Conservation (phyloP, 805 yeast genomes). For the Ogataea minuta region DNA sequence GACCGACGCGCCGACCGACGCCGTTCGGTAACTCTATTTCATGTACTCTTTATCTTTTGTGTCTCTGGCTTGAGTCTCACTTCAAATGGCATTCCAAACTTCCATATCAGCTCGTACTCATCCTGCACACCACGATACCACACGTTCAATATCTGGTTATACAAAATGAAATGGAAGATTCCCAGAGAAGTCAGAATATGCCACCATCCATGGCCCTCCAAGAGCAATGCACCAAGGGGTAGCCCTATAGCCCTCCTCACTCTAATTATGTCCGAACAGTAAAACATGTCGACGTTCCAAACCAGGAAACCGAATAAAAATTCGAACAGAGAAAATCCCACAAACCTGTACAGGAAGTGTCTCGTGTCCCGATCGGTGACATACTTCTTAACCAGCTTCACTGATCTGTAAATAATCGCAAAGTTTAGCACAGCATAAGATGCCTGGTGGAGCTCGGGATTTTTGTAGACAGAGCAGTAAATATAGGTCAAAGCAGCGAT, state of each 20-base stretch:
- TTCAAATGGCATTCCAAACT: conserved; percentile 55
- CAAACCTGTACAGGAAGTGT: conserved; percentile 50
- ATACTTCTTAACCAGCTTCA: conserved; percentile 46
- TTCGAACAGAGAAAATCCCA: conserved; percentile 56
- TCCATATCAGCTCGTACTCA: conserved; percentile 55
- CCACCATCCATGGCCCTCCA: conserved; percentile 97
- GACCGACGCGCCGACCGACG: conserved; percentile 9
- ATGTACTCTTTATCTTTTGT: conserved; percentile 1
- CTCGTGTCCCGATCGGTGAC: conserved; percentile 51
- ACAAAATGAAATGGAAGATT: conserved; percentile 76
- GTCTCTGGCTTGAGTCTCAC: conserved; percentile 26
- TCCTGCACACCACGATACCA: conserved; percentile 53
- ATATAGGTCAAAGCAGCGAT: conserved; percentile 36
- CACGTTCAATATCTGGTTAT: conserved; percentile 68
- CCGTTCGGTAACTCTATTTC: not conserved
- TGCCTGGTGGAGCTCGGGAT: conserved; percentile 85
- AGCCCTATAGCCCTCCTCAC: conserved; percentile 64
- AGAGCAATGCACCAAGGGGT: conserved; percentile 71
- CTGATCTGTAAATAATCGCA: conserved; percentile 58
- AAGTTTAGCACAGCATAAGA: conserved; percentile 74
- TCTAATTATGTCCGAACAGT: conserved; percentile 59
- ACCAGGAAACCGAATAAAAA: conserved; percentile 71
- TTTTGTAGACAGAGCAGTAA: conserved; percentile 50
- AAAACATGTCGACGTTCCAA: conserved; percentile 84
- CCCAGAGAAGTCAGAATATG: conserved; percentile 79